phyloP scores from a whole-genome alignment of 164 flowering plant species.

The Liriodendron chinense region DNA sequence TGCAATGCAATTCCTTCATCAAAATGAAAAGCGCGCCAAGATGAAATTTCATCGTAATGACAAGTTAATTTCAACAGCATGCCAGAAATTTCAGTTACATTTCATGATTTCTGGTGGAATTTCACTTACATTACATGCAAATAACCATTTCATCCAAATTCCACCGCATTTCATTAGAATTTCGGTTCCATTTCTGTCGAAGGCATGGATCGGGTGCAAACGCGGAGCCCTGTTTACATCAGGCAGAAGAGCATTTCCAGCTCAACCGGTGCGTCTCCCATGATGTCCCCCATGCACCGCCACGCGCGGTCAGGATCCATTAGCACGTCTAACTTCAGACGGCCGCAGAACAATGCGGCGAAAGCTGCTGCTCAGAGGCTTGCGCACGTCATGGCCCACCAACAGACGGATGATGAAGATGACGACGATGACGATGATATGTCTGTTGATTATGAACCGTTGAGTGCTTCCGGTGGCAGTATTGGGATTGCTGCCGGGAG shows the following conservation, averaged over 20 bases:
- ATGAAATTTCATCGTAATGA: background rate
- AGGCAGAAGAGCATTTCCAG: conserved; percentile 43
- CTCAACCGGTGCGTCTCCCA: conserved; percentile 30
- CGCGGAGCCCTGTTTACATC: conserved; percentile 23
- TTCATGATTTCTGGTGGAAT: background rate
- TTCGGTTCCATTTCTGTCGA: background rate
- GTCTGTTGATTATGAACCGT: conserved; percentile 30
- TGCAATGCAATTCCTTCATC: background rate
- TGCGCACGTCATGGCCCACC: conserved; percentile 81
- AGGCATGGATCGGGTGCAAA: conserved; percentile 41
- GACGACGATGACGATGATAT: conserved; percentile 40
- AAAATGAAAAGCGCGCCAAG: background rate
- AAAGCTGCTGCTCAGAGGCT: conserved; percentile 94
- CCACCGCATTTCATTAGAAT: background rate
- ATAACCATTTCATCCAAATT: background rate
- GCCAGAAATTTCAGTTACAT: background rate
- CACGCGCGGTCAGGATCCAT: conserved; percentile 64
- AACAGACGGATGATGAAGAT: conserved; percentile 44
- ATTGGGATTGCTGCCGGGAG: conserved; percentile 51
- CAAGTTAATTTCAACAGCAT: background rate
- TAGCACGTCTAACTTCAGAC: conserved; percentile 31
- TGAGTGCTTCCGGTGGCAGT: conserved; percentile 30
- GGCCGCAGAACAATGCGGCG: conserved; percentile 54
- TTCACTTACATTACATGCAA: background rate
- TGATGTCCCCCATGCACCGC: conserved; percentile 48